Conservation (phyloP, 225 moss, liverwort and hornwort species). For the Lunularia cruciata region DNA sequence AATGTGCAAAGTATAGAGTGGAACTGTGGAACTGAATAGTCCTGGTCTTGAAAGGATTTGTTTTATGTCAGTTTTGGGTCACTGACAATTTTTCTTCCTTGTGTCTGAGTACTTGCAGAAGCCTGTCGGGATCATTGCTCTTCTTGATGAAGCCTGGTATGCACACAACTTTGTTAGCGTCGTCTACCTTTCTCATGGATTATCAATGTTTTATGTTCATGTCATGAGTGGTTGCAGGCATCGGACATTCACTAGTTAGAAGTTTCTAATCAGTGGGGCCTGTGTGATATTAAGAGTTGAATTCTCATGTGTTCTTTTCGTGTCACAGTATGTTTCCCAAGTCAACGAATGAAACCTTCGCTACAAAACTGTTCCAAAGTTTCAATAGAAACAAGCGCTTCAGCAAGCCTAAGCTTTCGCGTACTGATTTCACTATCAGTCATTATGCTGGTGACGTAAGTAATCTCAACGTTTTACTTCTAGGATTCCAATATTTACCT, state of each 20-base stretch:
- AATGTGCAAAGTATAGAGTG: too few relatives aligned
- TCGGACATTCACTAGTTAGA: not conserved
- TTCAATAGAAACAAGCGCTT: slow-evolving; percentile 91
- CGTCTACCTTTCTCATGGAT: not conserved
- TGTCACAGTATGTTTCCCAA: slow-evolving; percentile 94
- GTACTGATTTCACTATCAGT: slow-evolving; percentile 91
- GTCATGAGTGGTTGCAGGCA: not conserved
- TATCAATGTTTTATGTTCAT: not conserved
- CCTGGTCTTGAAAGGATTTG: too few relatives aligned
- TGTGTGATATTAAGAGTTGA: too few relatives aligned
- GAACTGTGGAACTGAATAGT: too few relatives aligned
- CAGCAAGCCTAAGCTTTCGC: slow-evolving; percentile 91
- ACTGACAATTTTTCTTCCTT: too few relatives aligned
- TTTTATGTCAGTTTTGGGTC: too few relatives aligned
- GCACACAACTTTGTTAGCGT: not conserved
- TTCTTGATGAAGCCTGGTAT: slow-evolving; percentile 98
- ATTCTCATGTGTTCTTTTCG: slow-evolving; percentile 1
- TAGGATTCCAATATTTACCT: not conserved
- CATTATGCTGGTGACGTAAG: slow-evolving; percentile 99
- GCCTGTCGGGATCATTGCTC: slow-evolving; percentile 90
- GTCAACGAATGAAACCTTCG: slow-evolving; percentile 92
- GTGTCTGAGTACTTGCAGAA: slow-evolving; percentile 49
- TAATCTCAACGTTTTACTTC: not conserved
- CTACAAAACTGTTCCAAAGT: slow-evolving; percentile 88
- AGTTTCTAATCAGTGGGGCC: too few relatives aligned